phyloP scores from a whole-genome alignment of 306 rosid species.

The Inga leiocalycina region DNA sequence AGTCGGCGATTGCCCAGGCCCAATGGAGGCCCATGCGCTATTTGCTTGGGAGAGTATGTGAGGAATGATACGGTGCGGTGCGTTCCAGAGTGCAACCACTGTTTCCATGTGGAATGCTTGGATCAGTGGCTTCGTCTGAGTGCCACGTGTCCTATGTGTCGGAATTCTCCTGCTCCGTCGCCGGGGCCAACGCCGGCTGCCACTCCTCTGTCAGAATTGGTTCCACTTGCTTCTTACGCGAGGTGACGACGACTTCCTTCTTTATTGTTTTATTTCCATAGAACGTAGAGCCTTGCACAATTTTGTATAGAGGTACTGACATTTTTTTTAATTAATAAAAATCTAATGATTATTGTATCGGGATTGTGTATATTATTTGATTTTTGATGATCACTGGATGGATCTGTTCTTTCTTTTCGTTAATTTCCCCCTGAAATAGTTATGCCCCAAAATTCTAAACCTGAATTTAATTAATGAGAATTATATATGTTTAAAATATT shows the following conservation, averaged over 20 bases:
- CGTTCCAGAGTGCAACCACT: slow-evolving; percentile 66
- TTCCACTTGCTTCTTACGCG: slow-evolving; percentile 58
- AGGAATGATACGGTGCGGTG: slow-evolving; percentile 54
- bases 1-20: slow-evolving; percentile 55
- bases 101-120: slow-evolving; percentile 61
- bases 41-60: slow-evolving; percentile 56
- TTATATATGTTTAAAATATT: background rate
- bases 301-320: background rate
- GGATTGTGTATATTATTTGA: background rate
- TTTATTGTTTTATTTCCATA: background rate
- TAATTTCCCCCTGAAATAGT: background rate
- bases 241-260: slow-evolving; percentile 44
- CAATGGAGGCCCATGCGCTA: slow-evolving; percentile 55
- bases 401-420: background rate
- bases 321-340: background rate
- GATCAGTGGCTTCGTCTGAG: slow-evolving; percentile 64
- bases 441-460: background rate
- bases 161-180: slow-evolving; percentile 70
- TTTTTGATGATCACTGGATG: background rate
- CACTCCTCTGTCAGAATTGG: slow-evolving; percentile 47
- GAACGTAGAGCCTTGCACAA: background rate
- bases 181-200: slow-evolving; percentile 48
- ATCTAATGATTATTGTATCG: background rate
- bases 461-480: background rate
- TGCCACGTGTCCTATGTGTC: slow-evolving; percentile 68